Evolutionary conservation across 345 rosid species (phyloP), one percentile per base, ranked within the genome.

Genomic region (Combretum micranthum): DNA sequence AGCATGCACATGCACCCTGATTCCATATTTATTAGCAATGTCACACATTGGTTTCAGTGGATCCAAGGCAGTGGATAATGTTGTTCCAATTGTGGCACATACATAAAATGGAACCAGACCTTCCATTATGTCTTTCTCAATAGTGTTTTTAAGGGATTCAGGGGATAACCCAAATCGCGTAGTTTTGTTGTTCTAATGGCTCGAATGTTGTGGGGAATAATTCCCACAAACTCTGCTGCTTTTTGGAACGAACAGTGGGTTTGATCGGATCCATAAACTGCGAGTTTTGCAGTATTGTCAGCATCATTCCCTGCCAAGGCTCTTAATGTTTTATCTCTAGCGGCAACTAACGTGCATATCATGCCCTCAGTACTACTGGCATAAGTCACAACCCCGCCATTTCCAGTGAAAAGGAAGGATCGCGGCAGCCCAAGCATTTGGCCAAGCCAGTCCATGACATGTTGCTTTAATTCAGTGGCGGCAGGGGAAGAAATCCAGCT

Each of bases 1-100:
- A 1, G 79, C 85, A 65, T 77, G 83, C 1, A 81, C 63, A 10
- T 75, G 87, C 39, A 81, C 62, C 85, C 85, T 75, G 16, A 77
- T 20, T 16, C 54, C 59, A 22, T 79, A 48, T n/a, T 45, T 21
- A 0, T 53, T 50, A 0, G 76, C 78, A 0, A 72, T 57, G 0
- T 60, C 6, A 13, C 64, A 50, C 5, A 77, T 47, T 14, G 50
- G 62, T 19, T 15, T 37, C 13, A 72, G 0, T 8, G 77, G 85
- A 55, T 75, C 80, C 1, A 75, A 67, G 0, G 82, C 64, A 0
- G 64, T 47, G 4, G 49, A 67, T 1, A 74, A 21, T 15, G 85
- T 80, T 15, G 80, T 77, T 26, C 80, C 78, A 0, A 80, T 50
- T 0, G 86, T 75, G 12, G 75, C 68, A 17, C 80, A 80, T 0